These are phyloP conservation scores for Eragrostis curvula DNA, from an alignment of 176 grass and related monocot genomes.

Conservation along the genomic window DNA sequence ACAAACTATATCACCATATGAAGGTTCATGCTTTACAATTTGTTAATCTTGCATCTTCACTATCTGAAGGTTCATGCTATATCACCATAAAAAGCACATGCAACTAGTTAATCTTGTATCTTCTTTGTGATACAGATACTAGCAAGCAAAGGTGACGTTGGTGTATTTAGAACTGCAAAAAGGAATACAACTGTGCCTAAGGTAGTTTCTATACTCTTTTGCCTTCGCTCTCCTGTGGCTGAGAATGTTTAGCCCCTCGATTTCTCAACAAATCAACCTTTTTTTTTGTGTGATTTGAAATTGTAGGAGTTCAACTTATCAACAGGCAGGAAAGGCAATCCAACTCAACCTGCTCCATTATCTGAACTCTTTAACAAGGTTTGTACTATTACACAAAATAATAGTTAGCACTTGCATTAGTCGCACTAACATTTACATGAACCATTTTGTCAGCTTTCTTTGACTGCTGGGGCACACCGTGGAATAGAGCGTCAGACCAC, in stretches of 20 bases:
- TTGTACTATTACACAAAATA: background rate
- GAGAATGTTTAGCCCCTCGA: background rate
- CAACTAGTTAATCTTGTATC: conserved; percentile 21
- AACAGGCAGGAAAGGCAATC: conserved; percentile 55
- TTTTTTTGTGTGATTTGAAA: conserved; percentile 44
- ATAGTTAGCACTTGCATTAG: background rate
- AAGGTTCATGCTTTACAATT: background rate
- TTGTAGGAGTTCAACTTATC: conserved; percentile 79
- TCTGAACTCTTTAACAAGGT: conserved; percentile 90
- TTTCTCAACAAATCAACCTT: conserved; percentile 18
- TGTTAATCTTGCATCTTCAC: background rate
- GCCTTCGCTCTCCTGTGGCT: background rate
- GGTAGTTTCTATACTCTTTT: conserved; percentile 44
- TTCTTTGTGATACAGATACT: conserved; percentile 51
- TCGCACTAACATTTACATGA: background rate
- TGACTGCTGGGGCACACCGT: conserved; percentile 40
- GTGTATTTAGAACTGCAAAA: conserved; percentile 56
- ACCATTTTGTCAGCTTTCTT: conserved; percentile 60
- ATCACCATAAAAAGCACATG: background rate
- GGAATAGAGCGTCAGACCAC: conserved; percentile 28
- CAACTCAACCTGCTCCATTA: conserved; percentile 41
- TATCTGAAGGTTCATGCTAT: background rate
- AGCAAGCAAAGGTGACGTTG: conserved; percentile 55
- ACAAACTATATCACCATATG: background rate
- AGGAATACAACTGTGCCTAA: conserved; percentile 66